phyloP scores from a whole-genome alignment of 495 filamentous ascomycete genomes.

The Hyaloscypha variabilis region DNA sequence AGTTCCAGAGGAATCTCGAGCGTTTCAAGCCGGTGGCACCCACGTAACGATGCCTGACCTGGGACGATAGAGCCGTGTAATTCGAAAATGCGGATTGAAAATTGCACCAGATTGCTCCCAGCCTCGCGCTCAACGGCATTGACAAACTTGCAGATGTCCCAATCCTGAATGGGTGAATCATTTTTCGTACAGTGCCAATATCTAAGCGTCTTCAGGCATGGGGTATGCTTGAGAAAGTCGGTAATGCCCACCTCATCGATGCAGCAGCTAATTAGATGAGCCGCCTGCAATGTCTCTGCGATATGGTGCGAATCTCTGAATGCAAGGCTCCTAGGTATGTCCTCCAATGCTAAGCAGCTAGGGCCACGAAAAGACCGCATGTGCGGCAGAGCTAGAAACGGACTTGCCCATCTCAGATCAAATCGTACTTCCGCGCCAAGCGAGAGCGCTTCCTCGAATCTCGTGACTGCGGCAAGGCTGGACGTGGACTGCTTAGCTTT shows the following conservation, averaged over 20 bases:
- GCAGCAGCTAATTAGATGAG: slow-evolving; percentile 32
- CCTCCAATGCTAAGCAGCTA: slow-evolving; percentile 30
- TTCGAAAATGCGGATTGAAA: slow-evolving; percentile 34
- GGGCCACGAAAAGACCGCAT: slow-evolving; percentile 32
- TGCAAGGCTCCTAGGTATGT: slow-evolving; percentile 25
- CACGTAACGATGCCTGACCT: slow-evolving; percentile 38
- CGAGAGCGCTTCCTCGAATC: slow-evolving; percentile 29
- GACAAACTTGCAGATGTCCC: slow-evolving; percentile 42
- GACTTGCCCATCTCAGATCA: slow-evolving; percentile 32
- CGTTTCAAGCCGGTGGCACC: slow-evolving; percentile 37
- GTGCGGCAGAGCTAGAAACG: slow-evolving; percentile 37
- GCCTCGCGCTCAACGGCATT: slow-evolving; percentile 36
- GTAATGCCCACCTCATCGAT: slow-evolving; percentile 40
- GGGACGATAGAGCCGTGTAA: slow-evolving; percentile 34
- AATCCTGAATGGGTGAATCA: slow-evolving; percentile 30
- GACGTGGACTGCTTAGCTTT: slow-evolving; percentile 32
- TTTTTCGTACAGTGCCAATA: slow-evolving; percentile 35
- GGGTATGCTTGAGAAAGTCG: slow-evolving; percentile 39
- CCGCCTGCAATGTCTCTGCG: slow-evolving; percentile 33
- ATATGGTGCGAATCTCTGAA: slow-evolving; percentile 27
- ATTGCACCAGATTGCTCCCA: slow-evolving; percentile 39
- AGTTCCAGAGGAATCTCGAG: slow-evolving; percentile 39
- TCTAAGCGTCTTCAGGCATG: slow-evolving; percentile 36
- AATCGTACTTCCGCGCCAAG: slow-evolving; percentile 21
- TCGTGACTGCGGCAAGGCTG: slow-evolving; percentile 32